phyloP scores from a whole-genome alignment of 2,329 filamentous ascomycete genomes.

The Trematosphaeria pertusa region DNA sequence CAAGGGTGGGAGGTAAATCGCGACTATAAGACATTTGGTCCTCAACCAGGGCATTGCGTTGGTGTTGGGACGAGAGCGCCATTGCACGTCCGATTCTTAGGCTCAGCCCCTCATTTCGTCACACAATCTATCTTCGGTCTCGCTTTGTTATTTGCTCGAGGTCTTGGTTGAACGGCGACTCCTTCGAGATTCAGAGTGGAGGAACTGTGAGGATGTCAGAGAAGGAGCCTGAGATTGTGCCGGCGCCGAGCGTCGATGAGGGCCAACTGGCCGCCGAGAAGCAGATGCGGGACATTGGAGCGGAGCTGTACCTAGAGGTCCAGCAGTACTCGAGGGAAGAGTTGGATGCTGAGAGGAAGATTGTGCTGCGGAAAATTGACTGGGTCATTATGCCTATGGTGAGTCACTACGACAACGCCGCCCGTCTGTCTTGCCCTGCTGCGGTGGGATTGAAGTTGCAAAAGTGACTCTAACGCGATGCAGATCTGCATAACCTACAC shows the following conservation, averaged over 20 bases:
- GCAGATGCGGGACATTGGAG: conserved; percentile 53
- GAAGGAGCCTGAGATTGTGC: conserved; percentile 30
- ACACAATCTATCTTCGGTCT: no score
- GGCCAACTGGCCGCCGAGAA: conserved; percentile 38
- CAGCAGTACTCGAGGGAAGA: conserved; percentile 53
- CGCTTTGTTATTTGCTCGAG: no score
- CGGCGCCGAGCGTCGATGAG: conserved; percentile 36
- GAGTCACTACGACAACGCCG: conserved; percentile 4
- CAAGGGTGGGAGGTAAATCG: conserved; percentile 24
- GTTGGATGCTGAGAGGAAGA: conserved; percentile 51
- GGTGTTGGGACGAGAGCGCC: background rate
- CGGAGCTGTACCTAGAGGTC: conserved; percentile 54
- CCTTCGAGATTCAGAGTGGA: background rate
- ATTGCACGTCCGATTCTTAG: no score
- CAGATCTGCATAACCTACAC: conserved; percentile 53
- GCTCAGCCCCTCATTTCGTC: no score
- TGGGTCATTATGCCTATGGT: conserved; percentile 58
- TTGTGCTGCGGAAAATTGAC: conserved; percentile 54
- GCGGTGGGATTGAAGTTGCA: background rate
- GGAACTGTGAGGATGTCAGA: conserved; percentile 24
- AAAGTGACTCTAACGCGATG: no score
- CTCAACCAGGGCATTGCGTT: background rate
- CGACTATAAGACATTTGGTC: background rate
- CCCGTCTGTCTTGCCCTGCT: background rate
- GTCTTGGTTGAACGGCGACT: no score